A percentile compares a stretch with the other conserved stretches of the same genome.
Conservation (phyloP, 1,284 basidiomycete species). For the Gymnopus androsaceus region DNA sequence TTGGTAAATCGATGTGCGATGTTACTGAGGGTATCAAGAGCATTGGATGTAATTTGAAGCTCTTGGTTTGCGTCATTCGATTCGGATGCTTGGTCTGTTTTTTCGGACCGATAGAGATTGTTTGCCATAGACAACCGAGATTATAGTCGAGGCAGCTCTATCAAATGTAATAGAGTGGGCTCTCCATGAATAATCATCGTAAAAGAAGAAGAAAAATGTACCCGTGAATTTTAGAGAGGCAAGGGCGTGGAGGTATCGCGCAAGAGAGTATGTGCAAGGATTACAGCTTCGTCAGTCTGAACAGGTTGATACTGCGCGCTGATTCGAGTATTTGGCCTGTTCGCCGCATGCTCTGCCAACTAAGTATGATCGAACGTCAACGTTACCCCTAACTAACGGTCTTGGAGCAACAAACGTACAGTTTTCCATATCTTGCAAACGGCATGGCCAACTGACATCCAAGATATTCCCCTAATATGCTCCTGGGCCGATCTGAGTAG, state of each 20-base stretch:
- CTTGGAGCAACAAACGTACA: not conserved
- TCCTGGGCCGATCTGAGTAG: conserved; percentile 12
- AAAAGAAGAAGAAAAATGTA: not conserved
- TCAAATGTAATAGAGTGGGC: not conserved
- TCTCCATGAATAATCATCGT: not conserved
- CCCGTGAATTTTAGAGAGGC: not conserved
- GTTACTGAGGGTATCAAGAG: not conserved
- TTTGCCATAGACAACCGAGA: not conserved
- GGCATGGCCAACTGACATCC: not conserved
- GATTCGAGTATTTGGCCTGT: conserved; percentile 1
- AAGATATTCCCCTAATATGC: conserved; percentile 4
- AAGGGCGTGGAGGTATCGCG: not conserved
- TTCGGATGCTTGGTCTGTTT: not conserved
- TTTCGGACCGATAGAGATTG: not conserved
- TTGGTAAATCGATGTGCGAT: conserved; percentile 1
- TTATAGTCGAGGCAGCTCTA: not conserved
- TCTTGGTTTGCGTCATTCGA: not conserved
- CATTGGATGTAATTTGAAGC: not conserved
- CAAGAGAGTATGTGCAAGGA: conserved; percentile 5
- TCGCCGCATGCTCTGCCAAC: conserved; percentile 11
- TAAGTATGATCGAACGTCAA: not conserved
- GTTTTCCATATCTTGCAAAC: not conserved
- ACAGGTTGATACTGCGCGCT: conserved; percentile 5
- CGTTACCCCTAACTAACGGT: too few species aligned
- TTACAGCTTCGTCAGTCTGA: conserved; percentile 8